A percentile compares a stretch with the other conserved stretches of the same genome.
These are phyloP conservation scores for Parathielavia appendiculata DNA, from an alignment of 495 filamentous ascomycete species.

Conservation along the genomic window DNA sequence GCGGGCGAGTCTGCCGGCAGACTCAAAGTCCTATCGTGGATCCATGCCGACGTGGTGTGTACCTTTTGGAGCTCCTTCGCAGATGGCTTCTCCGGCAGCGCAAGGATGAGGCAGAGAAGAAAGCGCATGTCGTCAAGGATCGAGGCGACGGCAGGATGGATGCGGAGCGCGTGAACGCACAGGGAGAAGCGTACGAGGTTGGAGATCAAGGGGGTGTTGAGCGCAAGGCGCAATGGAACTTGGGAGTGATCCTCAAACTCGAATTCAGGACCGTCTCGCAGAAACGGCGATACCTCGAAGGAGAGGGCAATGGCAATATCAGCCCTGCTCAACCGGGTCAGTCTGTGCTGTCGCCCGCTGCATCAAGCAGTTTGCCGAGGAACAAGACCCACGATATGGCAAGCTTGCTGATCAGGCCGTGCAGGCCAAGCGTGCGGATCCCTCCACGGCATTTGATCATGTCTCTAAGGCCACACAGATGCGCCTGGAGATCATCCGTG, in stretches of 20 bases:
- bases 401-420: constrained; percentile 37
- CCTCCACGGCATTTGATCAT: constrained; percentile 36
- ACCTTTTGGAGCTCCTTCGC: constrained; percentile 33
- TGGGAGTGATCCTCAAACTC: constrained; percentile 29
- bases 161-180: constrained; percentile 28
- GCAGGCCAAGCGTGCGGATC: constrained; percentile 33
- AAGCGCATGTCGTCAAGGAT: constrained; percentile 41
- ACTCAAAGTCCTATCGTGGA: constrained; percentile 28
- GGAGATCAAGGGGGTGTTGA: constrained; percentile 36
- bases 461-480: constrained; percentile 33
- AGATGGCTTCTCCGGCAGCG: constrained; percentile 27
- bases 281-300: constrained; percentile 29
- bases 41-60: constrained; percentile 32
- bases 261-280: constrained; percentile 27
- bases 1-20: constrained; percentile 25
- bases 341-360: background rate
- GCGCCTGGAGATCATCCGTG: constrained; percentile 27
- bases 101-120: constrained; percentile 29
- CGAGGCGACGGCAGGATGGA: constrained; percentile 31
- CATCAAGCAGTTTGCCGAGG: background rate
- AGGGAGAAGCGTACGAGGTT: constrained; percentile 27
- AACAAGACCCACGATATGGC: constrained; percentile 31
- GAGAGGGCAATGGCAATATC: constrained; percentile 34
- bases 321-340: constrained; percentile 16
- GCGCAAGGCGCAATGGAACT: constrained; percentile 29